Evolutionary conservation across 2,329 filamentous ascomycete species (phyloP).

Genomic region (Phialophora tarda): DNA sequence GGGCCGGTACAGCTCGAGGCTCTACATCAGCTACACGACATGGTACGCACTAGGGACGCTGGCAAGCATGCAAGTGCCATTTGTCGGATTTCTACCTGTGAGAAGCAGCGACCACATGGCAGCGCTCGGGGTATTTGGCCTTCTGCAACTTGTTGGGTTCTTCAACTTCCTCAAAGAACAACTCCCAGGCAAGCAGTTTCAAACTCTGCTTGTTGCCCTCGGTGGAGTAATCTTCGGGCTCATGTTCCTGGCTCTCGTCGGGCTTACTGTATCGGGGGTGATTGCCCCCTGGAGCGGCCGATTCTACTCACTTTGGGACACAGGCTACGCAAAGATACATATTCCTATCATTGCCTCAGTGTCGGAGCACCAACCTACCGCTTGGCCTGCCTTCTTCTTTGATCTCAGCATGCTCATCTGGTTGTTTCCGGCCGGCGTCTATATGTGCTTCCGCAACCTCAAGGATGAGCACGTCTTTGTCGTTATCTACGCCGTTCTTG

Average conservation of each 20-base stretch:
- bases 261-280: conserved; percentile 82
- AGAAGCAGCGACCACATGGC: conserved; percentile 99
- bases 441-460: conserved; percentile 94
- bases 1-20: conserved; percentile 90
- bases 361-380: conserved; percentile 97
- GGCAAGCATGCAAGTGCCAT: conserved; percentile 99
- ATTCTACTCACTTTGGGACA: conserved; percentile 99
- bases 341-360: conserved; percentile 99
- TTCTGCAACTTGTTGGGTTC: conserved; percentile 90
- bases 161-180: conserved; percentile 89
- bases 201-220: conserved; percentile 80
- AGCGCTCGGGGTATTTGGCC: conserved; percentile 90
- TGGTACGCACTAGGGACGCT: conserved; percentile 97
- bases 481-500: conserved; percentile 94
- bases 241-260: conserved; percentile 75
- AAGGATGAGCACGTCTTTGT: conserved; percentile 97
- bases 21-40: conserved; percentile 96
- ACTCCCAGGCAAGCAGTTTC: conserved; percentile 90
- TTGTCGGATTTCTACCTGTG: conserved; percentile 95
- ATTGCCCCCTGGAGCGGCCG: conserved; percentile 98
- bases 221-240: conserved; percentile 76
- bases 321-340: conserved; percentile 97
- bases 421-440: conserved; percentile 98
- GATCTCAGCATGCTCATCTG: conserved; percentile 98
- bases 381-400: conserved; percentile 99